Conservation (phyloP, 805 yeast species). For the Yamadazyma philogaea region DNA sequence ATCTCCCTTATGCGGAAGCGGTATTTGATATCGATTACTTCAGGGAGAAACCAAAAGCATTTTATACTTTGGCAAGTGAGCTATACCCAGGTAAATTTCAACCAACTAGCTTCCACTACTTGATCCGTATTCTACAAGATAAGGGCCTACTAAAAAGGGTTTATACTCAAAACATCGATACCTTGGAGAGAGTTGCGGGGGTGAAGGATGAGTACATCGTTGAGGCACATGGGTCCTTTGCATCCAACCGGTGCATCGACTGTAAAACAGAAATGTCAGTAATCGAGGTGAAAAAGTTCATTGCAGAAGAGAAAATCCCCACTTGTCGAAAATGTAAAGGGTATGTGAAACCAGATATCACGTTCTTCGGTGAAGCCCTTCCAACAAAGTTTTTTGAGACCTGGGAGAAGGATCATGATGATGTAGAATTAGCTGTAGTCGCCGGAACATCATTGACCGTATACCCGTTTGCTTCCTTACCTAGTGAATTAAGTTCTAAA, state of each 20-base stretch:
- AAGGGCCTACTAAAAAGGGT: conserved; percentile 62
- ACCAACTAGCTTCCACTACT: conserved; percentile 79
- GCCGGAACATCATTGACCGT: conserved; percentile 93
- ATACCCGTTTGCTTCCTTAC: conserved; percentile 84
- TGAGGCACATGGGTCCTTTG: conserved; percentile 96
- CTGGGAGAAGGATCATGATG: conserved; percentile 58
- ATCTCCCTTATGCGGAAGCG: conserved; percentile 91
- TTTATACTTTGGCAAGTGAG: conserved; percentile 79
- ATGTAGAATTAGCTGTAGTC: conserved; percentile 70
- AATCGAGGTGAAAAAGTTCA: conserved; percentile 40
- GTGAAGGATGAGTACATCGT: conserved; percentile 60
- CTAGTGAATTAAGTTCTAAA: conserved; percentile 50
- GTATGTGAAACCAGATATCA: conserved; percentile 87
- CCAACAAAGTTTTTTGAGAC: conserved; percentile 66
- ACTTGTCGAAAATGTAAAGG: conserved; percentile 67
- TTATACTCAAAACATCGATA: conserved; percentile 92
- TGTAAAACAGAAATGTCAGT: conserved; percentile 56
- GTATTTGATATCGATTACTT: conserved; percentile 89
- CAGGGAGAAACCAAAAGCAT: conserved; percentile 72
- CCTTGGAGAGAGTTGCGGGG: conserved; percentile 84
- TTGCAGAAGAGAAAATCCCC: conserved; percentile 46
- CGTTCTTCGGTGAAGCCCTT: conserved; percentile 87
- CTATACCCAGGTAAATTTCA: conserved; percentile 82
- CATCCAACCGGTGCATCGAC: conserved; percentile 75
- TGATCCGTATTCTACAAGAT: conserved; percentile 65